These are phyloP conservation scores for Clohesyomyces aquaticus DNA, from an alignment of 495 filamentous ascomycete species.

Conservation along the genomic window DNA sequence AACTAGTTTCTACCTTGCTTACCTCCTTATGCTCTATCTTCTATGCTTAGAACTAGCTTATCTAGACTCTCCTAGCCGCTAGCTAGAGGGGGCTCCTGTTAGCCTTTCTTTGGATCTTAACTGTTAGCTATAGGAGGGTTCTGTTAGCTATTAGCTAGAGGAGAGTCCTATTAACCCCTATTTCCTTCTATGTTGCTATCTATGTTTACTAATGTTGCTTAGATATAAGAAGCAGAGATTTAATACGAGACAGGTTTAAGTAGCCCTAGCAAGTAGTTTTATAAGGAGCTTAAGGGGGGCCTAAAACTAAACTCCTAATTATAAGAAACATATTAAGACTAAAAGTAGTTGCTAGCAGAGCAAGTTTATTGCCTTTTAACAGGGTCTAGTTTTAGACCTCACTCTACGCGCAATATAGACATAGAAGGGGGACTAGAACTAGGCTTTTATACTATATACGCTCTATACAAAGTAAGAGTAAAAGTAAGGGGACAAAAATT, in stretches of 20 bases:
- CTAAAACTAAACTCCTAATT: constrained; percentile 3
- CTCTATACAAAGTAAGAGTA: constrained; percentile 3
- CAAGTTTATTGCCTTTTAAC: constrained; percentile 3
- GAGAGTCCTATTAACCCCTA: constrained; percentile 10
- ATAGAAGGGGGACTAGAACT: constrained; percentile 2
- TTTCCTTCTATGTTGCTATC: constrained; percentile 7
- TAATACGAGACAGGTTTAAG: constrained; percentile 3
- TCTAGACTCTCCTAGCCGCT: constrained; percentile 1
- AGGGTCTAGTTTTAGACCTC: constrained; percentile 4
- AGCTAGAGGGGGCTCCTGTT: constrained; percentile 2
- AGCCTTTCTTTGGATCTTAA: constrained; percentile 1
- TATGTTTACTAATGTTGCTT: constrained; percentile 7
- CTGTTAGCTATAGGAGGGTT: neutral
- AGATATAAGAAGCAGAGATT: constrained; percentile 7
- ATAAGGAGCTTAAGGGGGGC: constrained; percentile 10
- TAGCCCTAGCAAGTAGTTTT: constrained; percentile 7
- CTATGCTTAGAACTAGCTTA: constrained; percentile 4
- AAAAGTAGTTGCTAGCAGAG: neutral
- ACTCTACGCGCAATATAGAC: neutral
- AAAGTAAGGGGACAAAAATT: constrained; percentile 8
- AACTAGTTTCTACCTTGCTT: constrained; percentile 6
- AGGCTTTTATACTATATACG: constrained; percentile 6
- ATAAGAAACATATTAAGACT: constrained; percentile 8
- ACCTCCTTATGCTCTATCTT: constrained; percentile 1
- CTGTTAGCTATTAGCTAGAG: constrained; percentile 1